Evolutionary conservation across 2,329 filamentous ascomycete genomes (phyloP).

Genomic region (Aureobasidium musti): DNA sequence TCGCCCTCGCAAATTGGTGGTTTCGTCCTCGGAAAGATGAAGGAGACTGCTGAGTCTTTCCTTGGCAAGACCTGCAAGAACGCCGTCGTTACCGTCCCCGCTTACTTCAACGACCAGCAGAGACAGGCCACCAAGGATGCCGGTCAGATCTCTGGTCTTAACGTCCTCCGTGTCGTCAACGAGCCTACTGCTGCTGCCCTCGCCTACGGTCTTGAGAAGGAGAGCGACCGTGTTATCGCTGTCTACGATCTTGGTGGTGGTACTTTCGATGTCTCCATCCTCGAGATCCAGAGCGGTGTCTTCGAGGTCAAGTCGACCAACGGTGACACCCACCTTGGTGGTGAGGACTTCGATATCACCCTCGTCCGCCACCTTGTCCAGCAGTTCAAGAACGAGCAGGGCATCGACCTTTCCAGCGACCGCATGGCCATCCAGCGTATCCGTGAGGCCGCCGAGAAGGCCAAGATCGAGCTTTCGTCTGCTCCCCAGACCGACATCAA

Average conservation of each 20-base stretch:
- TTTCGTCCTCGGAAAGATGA: slow-evolving; percentile 99
- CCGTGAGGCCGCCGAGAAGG: slow-evolving; percentile 97
- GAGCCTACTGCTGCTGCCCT: slow-evolving; percentile 98
- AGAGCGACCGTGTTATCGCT: slow-evolving; percentile 97
- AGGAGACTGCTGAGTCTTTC: slow-evolving; percentile 98
- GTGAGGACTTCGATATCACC: slow-evolving; percentile 95
- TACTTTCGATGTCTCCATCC: slow-evolving; percentile 99
- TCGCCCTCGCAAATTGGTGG: slow-evolving; percentile 98
- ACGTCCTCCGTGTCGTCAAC: slow-evolving; percentile 99
- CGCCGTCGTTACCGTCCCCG: slow-evolving; percentile 97
- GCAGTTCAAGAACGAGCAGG: slow-evolving; percentile 84
- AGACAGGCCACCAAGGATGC: slow-evolving; percentile 99
- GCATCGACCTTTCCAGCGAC: slow-evolving; percentile 68
- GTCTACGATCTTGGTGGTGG: slow-evolving; percentile 99
- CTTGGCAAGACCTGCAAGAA: slow-evolving; percentile 98
- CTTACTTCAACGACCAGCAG: slow-evolving; percentile 99
- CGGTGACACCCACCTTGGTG: slow-evolving; percentile 95
- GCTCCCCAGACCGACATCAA: slow-evolving; percentile 97
- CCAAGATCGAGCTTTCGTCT: slow-evolving; percentile 98
- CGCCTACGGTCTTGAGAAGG: slow-evolving; percentile 97
- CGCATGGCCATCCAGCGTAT: slow-evolving; percentile 92
- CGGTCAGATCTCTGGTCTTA: slow-evolving; percentile 93
- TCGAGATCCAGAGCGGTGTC: slow-evolving; percentile 98
- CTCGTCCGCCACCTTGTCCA: slow-evolving; percentile 70
- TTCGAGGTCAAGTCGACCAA: slow-evolving; percentile 99